A percentile compares a stretch with the other conserved stretches of the same genome.
These are phyloP conservation scores for Macrotyloma uniflorum DNA, from an alignment of 306 rosid genomes.

Conservation along the genomic window DNA sequence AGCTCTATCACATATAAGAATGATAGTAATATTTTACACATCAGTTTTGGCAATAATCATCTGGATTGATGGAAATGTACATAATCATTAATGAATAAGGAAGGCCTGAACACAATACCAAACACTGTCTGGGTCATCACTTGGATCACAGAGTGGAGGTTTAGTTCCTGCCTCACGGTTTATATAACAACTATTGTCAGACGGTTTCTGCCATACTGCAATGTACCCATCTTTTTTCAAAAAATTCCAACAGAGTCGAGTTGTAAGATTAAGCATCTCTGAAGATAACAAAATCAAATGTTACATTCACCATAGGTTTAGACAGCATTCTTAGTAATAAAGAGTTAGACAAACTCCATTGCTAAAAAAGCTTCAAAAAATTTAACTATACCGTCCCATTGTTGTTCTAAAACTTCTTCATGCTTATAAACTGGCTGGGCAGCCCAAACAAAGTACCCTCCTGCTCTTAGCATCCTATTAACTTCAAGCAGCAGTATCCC, in stretches of 20 bases:
- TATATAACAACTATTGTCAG: conserved; percentile 72
- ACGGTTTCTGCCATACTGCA: conserved; percentile 88
- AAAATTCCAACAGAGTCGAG: conserved; percentile 90
- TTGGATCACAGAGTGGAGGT: conserved; percentile 81
- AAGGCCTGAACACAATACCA: conserved; percentile 60
- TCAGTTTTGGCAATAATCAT: conserved; percentile 17
- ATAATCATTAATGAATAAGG: conserved; percentile 24
- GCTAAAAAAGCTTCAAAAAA: conserved; percentile 16
- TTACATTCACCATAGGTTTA: conserved; percentile 27
- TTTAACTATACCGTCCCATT: conserved; percentile 81
- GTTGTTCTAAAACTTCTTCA: conserved; percentile 83
- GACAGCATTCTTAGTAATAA: conserved; percentile 4
- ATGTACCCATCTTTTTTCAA: conserved; percentile 84
- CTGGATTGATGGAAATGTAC: conserved; percentile 4
- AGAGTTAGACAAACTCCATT: conserved; percentile 1
- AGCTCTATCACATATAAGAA: conserved; percentile 32
- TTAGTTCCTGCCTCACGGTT: conserved; percentile 70
- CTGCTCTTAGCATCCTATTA: conserved; percentile 89
- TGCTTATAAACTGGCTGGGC: conserved; percentile 99
- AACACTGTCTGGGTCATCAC: conserved; percentile 83
- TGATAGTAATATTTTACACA: neutral
- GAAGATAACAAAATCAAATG: conserved; percentile 38
- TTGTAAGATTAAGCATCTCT: conserved; percentile 93
- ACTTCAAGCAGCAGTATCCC: conserved; percentile 95
- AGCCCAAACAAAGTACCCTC: conserved; percentile 99